A percentile compares a stretch with the other conserved stretches of the same genome.
phyloP scores from a whole-genome alignment of 2,329 filamentous ascomycete species.

The Eutypella sp. region DNA sequence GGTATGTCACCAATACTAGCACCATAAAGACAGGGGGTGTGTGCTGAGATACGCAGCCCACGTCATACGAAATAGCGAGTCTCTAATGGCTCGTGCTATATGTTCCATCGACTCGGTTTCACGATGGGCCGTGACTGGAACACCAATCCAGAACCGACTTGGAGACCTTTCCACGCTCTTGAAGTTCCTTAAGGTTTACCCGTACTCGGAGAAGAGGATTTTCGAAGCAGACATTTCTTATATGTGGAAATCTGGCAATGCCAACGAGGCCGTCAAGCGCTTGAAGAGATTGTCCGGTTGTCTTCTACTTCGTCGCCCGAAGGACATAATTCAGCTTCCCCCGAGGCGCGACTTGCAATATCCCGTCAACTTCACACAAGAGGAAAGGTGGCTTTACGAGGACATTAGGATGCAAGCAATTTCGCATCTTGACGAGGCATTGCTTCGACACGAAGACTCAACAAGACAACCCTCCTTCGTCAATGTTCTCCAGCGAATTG shows the following conservation, averaged over 20 bases:
- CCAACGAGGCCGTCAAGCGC: conserved; percentile 32
- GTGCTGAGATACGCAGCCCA: conserved; percentile 29
- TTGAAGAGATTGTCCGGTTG: conserved; percentile 33
- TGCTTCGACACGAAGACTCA: conserved; percentile 3
- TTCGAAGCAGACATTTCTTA: conserved; percentile 35
- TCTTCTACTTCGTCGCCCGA: conserved; percentile 36
- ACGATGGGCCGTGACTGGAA: not conserved
- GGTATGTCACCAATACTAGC: conserved; percentile 16
- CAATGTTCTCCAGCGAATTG: conserved; percentile 41
- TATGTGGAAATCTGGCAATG: conserved; percentile 33
- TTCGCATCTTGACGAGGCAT: conserved; percentile 12
- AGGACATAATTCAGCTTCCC: conserved; percentile 34
- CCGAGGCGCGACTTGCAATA: conserved; percentile 26
- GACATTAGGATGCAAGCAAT: conserved; percentile 22
- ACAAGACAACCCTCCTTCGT: conserved; percentile 27
- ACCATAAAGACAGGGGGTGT: not conserved
- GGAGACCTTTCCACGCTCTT: not conserved
- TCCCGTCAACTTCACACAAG: conserved; percentile 29
- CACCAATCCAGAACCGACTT: not conserved
- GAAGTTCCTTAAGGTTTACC: conserved; percentile 31
- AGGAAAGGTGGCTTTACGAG: conserved; percentile 34
- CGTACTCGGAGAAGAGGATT: conserved; percentile 23
- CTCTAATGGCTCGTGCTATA: conserved; percentile 29
- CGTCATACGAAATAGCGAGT: conserved; percentile 30
- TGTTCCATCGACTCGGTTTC: conserved; percentile 36